phyloP scores from a whole-genome alignment of 108 stramenopile species.

The Discostella stelligeroides region DNA sequence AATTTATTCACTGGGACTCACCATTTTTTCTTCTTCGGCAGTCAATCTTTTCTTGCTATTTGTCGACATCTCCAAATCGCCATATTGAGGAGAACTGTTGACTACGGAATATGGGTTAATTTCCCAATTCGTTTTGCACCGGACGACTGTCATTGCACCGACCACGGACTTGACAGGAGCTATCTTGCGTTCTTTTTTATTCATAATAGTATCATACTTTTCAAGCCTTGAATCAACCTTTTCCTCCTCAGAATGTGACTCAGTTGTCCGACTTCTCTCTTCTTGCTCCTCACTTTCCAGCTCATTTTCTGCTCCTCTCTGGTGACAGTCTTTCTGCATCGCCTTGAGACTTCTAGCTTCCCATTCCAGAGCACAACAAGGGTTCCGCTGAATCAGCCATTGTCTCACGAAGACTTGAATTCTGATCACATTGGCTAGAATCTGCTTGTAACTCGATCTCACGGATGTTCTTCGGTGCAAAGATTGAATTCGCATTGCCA shows the following conservation, averaged over 20 bases:
- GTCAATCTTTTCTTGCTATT: neutral
- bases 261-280: neutral
- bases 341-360: neutral
- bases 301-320: constrained; percentile 1
- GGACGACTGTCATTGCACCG: too few relatives aligned
- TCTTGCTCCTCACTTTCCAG: neutral
- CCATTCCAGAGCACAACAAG: neutral
- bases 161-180: too few relatives aligned
- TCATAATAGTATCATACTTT: too few relatives aligned
- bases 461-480: neutral
- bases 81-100: too few relatives aligned
- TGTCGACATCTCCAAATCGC: neutral
- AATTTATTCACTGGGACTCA: neutral
- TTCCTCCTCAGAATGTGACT: too few relatives aligned
- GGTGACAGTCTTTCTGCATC: neutral
- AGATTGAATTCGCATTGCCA: neutral
- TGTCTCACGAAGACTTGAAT: neutral
- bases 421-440: neutral
- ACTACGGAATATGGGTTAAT: too few relatives aligned
- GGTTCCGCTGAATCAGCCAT: neutral
- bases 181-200: too few relatives aligned
- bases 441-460: neutral
- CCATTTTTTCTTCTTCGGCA: constrained; percentile 16
- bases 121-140: too few relatives aligned
- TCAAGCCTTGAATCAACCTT: too few relatives aligned